Percentiles rank a stretch among this genome's conserved stretches.
phyloP scores from a whole-genome alignment of 441 rosid genomes.

The Cnidoscolus chayamansa region DNA sequence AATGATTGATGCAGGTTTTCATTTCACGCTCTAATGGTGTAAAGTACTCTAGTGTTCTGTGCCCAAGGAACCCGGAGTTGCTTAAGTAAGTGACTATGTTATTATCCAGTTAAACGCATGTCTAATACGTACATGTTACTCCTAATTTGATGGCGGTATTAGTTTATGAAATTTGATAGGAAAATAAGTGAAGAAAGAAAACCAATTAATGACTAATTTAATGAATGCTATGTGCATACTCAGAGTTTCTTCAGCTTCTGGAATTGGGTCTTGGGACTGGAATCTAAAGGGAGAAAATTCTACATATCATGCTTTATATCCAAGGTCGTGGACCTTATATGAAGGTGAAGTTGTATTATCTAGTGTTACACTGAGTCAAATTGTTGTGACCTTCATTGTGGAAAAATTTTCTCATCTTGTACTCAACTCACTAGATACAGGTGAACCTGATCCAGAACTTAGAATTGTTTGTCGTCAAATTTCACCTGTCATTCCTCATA shows the following conservation, averaged over 20 bases:
- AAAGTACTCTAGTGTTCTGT: conserved; percentile 72
- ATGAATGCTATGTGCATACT: conserved; percentile 22
- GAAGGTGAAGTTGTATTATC: conserved; percentile 56
- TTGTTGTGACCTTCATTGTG: conserved; percentile 2
- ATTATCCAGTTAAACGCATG: neutral
- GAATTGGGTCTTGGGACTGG: conserved; percentile 94
- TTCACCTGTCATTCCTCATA: conserved; percentile 91
- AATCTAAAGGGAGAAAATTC: conserved; percentile 68
- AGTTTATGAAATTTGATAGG: conserved; percentile 13
- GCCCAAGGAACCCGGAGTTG: conserved; percentile 49
- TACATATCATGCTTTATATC: conserved; percentile 89
- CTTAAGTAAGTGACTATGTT: conserved; percentile 46
- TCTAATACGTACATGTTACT: neutral
- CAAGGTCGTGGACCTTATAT: conserved; percentile 90
- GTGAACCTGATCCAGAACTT: conserved; percentile 92
- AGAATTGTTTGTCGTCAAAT: conserved; percentile 79
- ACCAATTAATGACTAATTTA: conserved; percentile 14
- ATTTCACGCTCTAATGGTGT: conserved; percentile 67
- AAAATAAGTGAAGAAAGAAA: conserved; percentile 13
- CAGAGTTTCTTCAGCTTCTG: conserved; percentile 55
- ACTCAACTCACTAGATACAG: conserved; percentile 39
- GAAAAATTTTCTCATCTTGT: conserved; percentile 8
- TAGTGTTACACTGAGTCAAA: conserved; percentile 6
- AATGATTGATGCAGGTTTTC: conserved; percentile 50
- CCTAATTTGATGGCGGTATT: conserved; percentile 18